Conservation (phyloP, 2,329 filamentous ascomycete genomes). For the Calonectria fujianensis region DNA sequence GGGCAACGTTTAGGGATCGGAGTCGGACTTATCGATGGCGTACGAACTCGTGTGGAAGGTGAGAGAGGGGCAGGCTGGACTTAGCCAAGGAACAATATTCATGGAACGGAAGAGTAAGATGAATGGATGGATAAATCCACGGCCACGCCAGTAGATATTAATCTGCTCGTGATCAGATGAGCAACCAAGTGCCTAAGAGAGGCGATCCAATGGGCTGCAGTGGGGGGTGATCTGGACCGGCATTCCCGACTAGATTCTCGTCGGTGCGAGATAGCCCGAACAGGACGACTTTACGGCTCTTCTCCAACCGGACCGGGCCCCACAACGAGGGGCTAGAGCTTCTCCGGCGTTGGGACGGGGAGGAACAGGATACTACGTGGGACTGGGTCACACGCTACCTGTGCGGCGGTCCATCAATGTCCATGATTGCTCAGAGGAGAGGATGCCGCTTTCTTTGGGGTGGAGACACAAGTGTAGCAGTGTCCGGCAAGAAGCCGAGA, state of each 20-base stretch:
- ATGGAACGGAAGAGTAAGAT: conserved; percentile 21
- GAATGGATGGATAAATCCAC: conserved; percentile 29
- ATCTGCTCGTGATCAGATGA: conserved; percentile 38
- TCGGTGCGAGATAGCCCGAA: conserved; percentile 41
- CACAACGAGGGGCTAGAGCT: conserved; percentile 32
- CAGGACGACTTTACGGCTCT: conserved; percentile 30
- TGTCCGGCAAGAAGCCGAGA: neutral
- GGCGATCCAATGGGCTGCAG: conserved; percentile 28
- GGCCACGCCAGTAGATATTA: conserved; percentile 36
- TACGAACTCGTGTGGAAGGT: neutral
- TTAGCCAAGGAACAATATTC: conserved; percentile 24
- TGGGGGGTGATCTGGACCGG: conserved; percentile 36
- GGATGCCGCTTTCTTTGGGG: conserved; percentile 12
- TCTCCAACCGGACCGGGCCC: conserved; percentile 40
- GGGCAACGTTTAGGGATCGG: conserved; percentile 2
- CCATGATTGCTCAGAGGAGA: conserved; percentile 14
- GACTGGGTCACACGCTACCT: conserved; percentile 5
- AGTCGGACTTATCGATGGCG: conserved; percentile 24
- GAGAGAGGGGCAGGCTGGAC: conserved; percentile 17
- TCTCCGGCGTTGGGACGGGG: neutral
- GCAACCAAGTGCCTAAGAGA: conserved; percentile 19
- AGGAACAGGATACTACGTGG: conserved; percentile 11
- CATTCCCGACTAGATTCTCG: conserved; percentile 32
- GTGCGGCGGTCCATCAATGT: neutral
- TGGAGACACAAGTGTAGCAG: conserved; percentile 2